Evolutionary conservation across 148 eudicot genomes (phyloP), one percentile per base, ranked within the genome.

Genomic region (Silene conica): DNA sequence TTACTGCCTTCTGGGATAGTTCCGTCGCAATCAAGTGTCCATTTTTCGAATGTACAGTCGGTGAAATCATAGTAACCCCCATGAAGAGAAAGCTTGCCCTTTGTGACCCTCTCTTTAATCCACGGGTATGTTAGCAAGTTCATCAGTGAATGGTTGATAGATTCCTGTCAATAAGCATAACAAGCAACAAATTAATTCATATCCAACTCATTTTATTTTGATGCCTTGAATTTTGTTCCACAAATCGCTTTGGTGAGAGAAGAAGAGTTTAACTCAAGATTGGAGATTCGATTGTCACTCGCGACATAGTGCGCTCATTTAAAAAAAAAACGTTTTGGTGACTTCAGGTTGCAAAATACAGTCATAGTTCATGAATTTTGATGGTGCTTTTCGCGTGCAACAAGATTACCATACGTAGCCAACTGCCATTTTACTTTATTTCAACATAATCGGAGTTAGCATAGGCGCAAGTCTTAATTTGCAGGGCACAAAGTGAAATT

Each of bases 121-220:
- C 99, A 96, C 45, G 99, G 99, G 82, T 96, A 96, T 46, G 91
- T 86, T 5, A 92, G 95, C 86, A 96, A 81, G 85, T 84, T 90
- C 81, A 76, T 4, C 63, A 96, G 81, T 16, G 99, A 96, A 67
- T 76, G 78, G 82, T 92, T 96, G 79, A 92, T 56, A 16, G 99
- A 96, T 74, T 88, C 99, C 99, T 95, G 89, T 62, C 61, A 70
- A 18, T 25, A 31, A 41, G 16, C 16, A 59, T 12, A 38, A 25
- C 26, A 45, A 75, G 25, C 26, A 22, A 28, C 48, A 10, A 14
- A 46, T 1, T 52, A 65, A 65, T 18, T 9, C 16, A 23, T 22
- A 22, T 25, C 38, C 6, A 16, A 64, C 20, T 31, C 68, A 64
- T 28, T 64, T 64, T 64, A 13, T 28, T 3, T 50, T 50, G 16